Conservation (phyloP, 331 rosid species). For the Spiraea crenata region DNA sequence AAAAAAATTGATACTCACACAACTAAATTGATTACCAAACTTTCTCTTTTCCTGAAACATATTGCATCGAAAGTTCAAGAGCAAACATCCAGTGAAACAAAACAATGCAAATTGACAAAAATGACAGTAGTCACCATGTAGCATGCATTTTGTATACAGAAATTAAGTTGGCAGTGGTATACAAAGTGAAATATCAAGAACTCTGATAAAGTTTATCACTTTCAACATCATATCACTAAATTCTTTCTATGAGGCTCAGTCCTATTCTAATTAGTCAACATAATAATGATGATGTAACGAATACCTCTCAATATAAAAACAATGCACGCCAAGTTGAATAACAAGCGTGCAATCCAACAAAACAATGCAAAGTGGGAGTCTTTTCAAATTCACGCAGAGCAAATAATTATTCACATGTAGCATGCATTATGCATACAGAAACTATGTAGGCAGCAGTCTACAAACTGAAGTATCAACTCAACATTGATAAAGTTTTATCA, state of each 20-base stretch:
- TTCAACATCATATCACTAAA: background rate
- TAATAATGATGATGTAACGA: slow-evolving; percentile 26
- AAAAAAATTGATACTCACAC: slow-evolving; percentile 23
- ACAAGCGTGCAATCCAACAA: no score
- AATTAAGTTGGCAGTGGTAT: background rate
- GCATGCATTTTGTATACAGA: slow-evolving; percentile 3
- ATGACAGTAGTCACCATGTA: background rate
- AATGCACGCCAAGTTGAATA: no score
- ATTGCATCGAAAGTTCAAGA: background rate
- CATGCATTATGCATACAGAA: no score
- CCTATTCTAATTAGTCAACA: slow-evolving; percentile 14
- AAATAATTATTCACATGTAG: no score
- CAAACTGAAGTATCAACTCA: no score
- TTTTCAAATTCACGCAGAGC: no score
- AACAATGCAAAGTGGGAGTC: no score
- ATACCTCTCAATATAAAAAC: slow-evolving; percentile 47
- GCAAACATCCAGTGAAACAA: background rate
- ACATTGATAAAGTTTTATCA: no score
- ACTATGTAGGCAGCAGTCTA: no score
- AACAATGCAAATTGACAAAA: background rate
- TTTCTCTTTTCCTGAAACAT: background rate
- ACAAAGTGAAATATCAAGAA: background rate
- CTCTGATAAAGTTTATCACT: background rate
- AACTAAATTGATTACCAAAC: background rate
- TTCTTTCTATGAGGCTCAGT: no score